Base-by-base conservation (phyloP, 768 basidiomycete species). In the Hypsizygus marmoreus region DNA sequence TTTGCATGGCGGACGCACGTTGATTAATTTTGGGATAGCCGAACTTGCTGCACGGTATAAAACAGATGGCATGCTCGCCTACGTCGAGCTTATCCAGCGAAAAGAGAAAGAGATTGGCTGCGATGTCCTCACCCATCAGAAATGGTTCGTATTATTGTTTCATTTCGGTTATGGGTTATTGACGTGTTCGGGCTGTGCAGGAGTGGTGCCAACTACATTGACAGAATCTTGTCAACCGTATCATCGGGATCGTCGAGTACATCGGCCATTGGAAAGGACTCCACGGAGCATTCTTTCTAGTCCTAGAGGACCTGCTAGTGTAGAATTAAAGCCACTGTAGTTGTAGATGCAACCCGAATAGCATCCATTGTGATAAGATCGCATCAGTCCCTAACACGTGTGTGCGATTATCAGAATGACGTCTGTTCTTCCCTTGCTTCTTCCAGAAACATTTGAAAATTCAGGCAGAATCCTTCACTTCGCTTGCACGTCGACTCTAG, bases 81-180 rank as follows among this genome's bases (percentile, higher is more conserved):
- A 95, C 64, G 91, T 94, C 36, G 78, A 94, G 48, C 80, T 91
- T 14, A 80, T 95, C 39, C 92, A 95, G 60, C 73, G 81, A 53
- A 92, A 89, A 64, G 92, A 95, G 67, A 88, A 86, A 65, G 91
- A 86, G 56, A 80, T 93, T 40, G 88, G 88, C 25, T 88, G 87
- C 49, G 92, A 95, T 62, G 91, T 95, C 24, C 72, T 95, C 36
- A 95, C 89, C 2, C 92, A 95, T 65, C 92, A 95, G 70, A 95
- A 93, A 76, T 97, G 93, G 92, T 84, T 30, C 46, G 76, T 67
- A 14, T 30, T 36, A 34, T 14, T 40, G 19, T 30, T 38, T 36
- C 9, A 7, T 6, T 16, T 40, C 33, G 19, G 28, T 33, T 16
- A 32, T 10, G 17, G 42, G 28, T 22, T 37, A 35, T 10, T 36